phyloP scores from a whole-genome alignment of 768 basidiomycete species.

The Boletus rex-veris region DNA sequence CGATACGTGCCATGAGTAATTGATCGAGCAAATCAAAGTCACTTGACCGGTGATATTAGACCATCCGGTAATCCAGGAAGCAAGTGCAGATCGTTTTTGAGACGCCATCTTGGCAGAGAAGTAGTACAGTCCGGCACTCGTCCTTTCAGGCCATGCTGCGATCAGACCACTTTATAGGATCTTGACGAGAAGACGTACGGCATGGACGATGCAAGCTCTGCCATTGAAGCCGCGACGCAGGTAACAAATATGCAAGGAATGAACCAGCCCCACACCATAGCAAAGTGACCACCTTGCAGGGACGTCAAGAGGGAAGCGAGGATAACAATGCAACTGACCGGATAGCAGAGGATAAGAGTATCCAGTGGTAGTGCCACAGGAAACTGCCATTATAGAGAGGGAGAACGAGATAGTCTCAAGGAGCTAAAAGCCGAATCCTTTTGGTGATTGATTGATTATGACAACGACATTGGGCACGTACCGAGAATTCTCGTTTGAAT shows the following conservation, averaged over 20 bases:
- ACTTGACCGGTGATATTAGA: conserved; percentile 27
- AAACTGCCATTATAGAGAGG: conserved; percentile 22
- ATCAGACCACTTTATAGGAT: too few relatives aligned
- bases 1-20: conserved; percentile 15
- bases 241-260: conserved; percentile 14
- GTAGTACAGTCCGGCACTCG: conserved; percentile 28
- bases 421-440: conserved; percentile 2
- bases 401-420: conserved; percentile 25
- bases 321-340: conserved; percentile 5
- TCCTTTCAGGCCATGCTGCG: conserved; percentile 2
- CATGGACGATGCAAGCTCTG: conserved; percentile 9
- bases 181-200: neutral
- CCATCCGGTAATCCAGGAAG: conserved; percentile 30
- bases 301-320: neutral
- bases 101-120: conserved; percentile 29
- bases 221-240: conserved; percentile 10
- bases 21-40: conserved; percentile 25
- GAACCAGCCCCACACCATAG: conserved; percentile 20
- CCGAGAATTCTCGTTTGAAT: conserved; percentile 25
- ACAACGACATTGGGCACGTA: neutral
- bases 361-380: conserved; percentile 15
- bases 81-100: conserved; percentile 22
- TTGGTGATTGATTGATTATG: neutral
- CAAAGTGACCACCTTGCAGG: conserved; percentile 16
- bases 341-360: conserved; percentile 6